Conservation (phyloP, 73 alveolate species). For the Tetrahymena malaccensis region DNA sequence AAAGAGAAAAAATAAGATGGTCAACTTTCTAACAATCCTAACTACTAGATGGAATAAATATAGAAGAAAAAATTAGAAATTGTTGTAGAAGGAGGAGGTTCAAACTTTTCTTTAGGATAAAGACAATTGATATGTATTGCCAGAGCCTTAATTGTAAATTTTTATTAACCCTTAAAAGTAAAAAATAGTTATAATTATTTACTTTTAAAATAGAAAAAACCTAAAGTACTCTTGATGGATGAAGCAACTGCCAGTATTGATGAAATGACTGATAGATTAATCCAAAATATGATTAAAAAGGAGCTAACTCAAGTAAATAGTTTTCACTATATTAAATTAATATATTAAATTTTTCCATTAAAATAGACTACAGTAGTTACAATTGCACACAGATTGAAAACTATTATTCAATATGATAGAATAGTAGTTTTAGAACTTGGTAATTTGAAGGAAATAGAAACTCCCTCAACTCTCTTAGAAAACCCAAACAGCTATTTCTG, state of each 20-base stretch:
- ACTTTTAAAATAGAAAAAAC: conserved; percentile 53
- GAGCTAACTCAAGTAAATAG: background rate
- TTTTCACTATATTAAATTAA: background rate
- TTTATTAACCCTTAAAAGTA: conserved; percentile 26
- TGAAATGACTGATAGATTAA: conserved; percentile 48
- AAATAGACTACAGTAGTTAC: conserved; percentile 45
- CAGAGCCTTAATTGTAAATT: conserved; percentile 39
- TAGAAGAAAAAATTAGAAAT: conserved; percentile 58
- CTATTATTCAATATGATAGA: conserved; percentile 55
- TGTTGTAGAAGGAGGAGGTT: conserved; percentile 75
- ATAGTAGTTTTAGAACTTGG: conserved; percentile 57
- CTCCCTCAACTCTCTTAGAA: background rate
- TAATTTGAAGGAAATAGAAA: background rate
- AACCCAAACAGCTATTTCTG: background rate
- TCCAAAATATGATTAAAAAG: conserved; percentile 37
- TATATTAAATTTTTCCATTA: background rate
- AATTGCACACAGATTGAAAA: conserved; percentile 57
- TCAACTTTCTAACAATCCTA: conserved; percentile 43
- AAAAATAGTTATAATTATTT: background rate
- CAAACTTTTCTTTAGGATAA: conserved; percentile 86
- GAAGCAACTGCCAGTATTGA: conserved; percentile 77
- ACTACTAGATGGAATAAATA: conserved; percentile 63
- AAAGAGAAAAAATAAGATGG: conserved; percentile 47
- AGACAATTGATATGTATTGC: conserved; percentile 78
- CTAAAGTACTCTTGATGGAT: conserved; percentile 60